phyloP scores from a whole-genome alignment of 768 basidiomycete species.

The Kockovaella imperatae region DNA sequence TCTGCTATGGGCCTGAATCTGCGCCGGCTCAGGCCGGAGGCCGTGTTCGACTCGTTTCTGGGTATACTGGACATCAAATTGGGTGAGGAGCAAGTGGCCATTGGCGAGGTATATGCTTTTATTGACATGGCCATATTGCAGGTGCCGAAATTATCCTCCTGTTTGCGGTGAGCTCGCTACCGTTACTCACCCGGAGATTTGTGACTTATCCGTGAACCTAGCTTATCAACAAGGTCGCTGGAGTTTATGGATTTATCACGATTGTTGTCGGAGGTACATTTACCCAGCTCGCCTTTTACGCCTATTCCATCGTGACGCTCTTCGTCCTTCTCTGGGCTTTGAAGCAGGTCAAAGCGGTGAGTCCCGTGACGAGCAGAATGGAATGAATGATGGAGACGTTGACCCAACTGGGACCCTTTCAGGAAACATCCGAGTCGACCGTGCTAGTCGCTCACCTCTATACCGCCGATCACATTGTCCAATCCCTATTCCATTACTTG shows the following conservation, averaged over 20 bases:
- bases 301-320: slow-evolving; percentile 81
- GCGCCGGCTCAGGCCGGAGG: slow-evolving; percentile 16
- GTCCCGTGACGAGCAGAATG: slow-evolving; percentile 39
- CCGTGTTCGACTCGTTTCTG: slow-evolving; percentile 57
- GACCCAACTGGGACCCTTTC: slow-evolving; percentile 4
- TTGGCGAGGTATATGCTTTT: neutral
- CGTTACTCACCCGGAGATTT: slow-evolving; percentile 50
- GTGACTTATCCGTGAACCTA: slow-evolving; percentile 3
- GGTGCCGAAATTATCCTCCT: slow-evolving; percentile 76
- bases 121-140: slow-evolving; percentile 20
- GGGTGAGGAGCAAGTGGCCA: slow-evolving; percentile 45
- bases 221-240: slow-evolving; percentile 88
- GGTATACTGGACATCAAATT: slow-evolving; percentile 89
- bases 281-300: slow-evolving; percentile 82
- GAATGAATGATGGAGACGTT: neutral
- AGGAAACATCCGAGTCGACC: slow-evolving; percentile 83
- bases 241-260: slow-evolving; percentile 90
- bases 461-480: slow-evolving; percentile 81
- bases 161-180: slow-evolving; percentile 63
- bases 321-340: slow-evolving; percentile 79
- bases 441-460: slow-evolving; percentile 88
- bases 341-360: slow-evolving; percentile 71
- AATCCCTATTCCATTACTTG: slow-evolving; percentile 83
- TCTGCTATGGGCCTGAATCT: slow-evolving; percentile 26
- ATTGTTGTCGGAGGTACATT: slow-evolving; percentile 76